Base-by-base conservation (phyloP, 2,329 filamentous ascomycete genomes). In the Fonsecaea pugnacius region DNA sequence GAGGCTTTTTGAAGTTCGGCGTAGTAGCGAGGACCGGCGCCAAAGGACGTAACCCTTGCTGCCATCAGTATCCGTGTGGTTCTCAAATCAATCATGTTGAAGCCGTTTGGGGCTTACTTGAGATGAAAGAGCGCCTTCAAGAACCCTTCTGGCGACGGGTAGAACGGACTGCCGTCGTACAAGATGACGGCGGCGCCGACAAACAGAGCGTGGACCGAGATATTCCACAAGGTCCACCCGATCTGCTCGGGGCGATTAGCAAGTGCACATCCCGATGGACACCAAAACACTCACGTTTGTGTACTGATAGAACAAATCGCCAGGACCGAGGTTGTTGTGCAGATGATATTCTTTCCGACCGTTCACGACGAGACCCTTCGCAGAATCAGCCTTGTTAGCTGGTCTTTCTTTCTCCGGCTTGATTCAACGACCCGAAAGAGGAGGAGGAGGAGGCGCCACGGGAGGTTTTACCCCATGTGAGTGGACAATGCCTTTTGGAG, bases 401-500 rank as follows among this genome's bases (percentile, higher is more conserved):
- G n/a, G n/a, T 5, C 27, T 30, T 30, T 30, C 27, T 5, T 24
- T 50, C 27, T 50, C 36, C 36, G 36, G 36, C 36, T 16, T 38
- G n/a, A n/a, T n/a, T n/a, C n/a, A n/a, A n/a, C n/a, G n/a, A n/a
- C n/a, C n/a, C n/a, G n/a, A n/a, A n/a, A n/a, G n/a, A n/a, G n/a
- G n/a, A n/a, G n/a, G n/a, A 16, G 16, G 36, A 38, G 36, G 36
- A 38, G 12, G 24, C 4, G 27, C 27, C 27, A 5, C 27, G 27
- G 27, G 27, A 30, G 3, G 27, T 4, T 32, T 12, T 60, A 60
- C 75, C n/a, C 76, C 76, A 1, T 74, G 74, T 0, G 87, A 89
- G 74, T 96, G 91, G 2, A 93, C 90, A 67, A 95, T 94, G 62
- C 90, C 91, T 72, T 95, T 95, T 14, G 91, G 91, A 0, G 51